Base-by-base conservation (phyloP, 192 early-diverging fungal species). In the Cetraspora pellucida region DNA sequence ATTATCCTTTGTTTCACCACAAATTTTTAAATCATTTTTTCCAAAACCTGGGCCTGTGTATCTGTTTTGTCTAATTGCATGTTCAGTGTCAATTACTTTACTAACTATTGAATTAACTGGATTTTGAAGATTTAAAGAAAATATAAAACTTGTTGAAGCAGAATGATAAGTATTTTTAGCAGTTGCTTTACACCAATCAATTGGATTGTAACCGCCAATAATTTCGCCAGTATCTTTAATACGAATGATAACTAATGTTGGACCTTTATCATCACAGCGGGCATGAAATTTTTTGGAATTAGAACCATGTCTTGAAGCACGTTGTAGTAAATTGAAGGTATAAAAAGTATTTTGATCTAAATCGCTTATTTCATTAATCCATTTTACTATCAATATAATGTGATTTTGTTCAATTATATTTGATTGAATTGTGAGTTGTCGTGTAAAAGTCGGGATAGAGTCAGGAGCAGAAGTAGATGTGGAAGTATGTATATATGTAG, bases 151-250 rank as follows among this genome's bases (percentile, higher is more conserved):
- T 1, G 25, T 23, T 65, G 21, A 31, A 65, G 27, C 8, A 17
- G 0, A 10, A 0, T 17, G 4, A 1, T 65, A 7, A 13, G n/a
- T 3, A 30, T 30, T 19, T 1, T 8, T 8, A 17, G 28, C 14
- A 30, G 1, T 17, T 7, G 11, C 47, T 49, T 16, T 9, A 49
- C 10, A 30, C 63, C 63, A 65, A 21, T 14, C 31, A 30, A 65
- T 2, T 30, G 63, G 63, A 65, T 65, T 65, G 19, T 65, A 65
- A 17, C 63, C n/a, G n/a, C n/a, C n/a, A n/a, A n/a, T n/a, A n/a
- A n/a, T n/a, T n/a, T n/a, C n/a, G n/a, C n/a, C n/a, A 17, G 25
- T 30, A 65, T 65, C 3, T 30, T 14, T 17, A 17, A 44, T 30
- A 31, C 19, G 25, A 13, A 30, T 28, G 31, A 65, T 65, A 1